Evolutionary conservation across 1,139 yeast species (phyloP), one percentile per base, ranked within the genome.

Genomic region (Starmera stellimalicola): DNA sequence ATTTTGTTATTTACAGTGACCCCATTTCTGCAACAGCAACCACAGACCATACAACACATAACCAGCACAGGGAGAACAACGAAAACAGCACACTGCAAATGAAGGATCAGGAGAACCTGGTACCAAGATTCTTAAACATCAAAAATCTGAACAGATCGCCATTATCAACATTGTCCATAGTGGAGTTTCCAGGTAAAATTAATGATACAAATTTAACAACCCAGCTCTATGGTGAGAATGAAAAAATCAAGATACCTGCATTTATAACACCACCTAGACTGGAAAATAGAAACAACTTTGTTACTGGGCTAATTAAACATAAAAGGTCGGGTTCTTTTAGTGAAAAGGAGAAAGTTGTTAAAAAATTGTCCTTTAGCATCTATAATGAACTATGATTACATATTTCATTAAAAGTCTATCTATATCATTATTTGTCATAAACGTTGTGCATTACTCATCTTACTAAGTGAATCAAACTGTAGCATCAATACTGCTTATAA

Each of bases 181-280:
- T 9, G 7, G 39, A 40, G 10, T 36, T 23, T 28, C 37, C 41
- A n/a, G 51, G 50, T 1, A 39, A 32, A 24, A 34, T 43, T 5
- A 22, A 22, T 22, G 25, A 8, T 22, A 8, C 12, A 4, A 7
- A 22, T 6, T 22, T 22, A 8, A 7, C 14, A n/a, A 22, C 25
- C 11, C 7, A 22, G 12, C 5, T 22, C 6, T 22, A 22, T 22
- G 11, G 29, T 2, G 30, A 34, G 17, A 35, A 38, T 14, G 34
- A 42, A 3, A 24, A 18, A 3, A 27, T 29, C 7, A 30, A 25
- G 10, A 39, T 48, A 5, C 52, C 52, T 5, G 35, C 40, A 6
- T 48, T 33, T 32, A 39, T 48, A 6, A 48, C 52, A 4, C 52
- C 52, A 3, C 51, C 52, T 31, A 43, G 51, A 35, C 12, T 22